Base-by-base conservation (phyloP, 306 rosid genomes). In the Pyrus betulifolia region DNA sequence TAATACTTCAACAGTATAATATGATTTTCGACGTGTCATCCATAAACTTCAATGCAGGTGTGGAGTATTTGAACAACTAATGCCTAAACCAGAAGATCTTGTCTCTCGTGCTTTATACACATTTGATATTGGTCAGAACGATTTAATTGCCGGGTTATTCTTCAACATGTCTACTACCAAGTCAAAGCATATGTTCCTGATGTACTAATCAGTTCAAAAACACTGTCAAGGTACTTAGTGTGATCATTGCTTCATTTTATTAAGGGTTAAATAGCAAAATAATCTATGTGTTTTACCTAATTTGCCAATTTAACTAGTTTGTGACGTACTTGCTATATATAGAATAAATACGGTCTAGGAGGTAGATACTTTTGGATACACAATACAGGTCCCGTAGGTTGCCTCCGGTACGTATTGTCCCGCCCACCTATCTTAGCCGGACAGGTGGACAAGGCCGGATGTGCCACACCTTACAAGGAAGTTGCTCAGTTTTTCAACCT, bases 301-400 rank as follows among this genome's bases (percentile, higher is more conserved):
- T 33, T 5, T 1, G 7, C 7, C 38, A 33, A 4, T 33, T 22
- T 30, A 3, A 31, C 7, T 57, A n/a, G 19, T 9, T 18, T 4
- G 8, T 30, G 45, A 72, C 21, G 63, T 22, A 23, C 19, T 60
- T 31, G 22, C 21, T 49, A 4, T 33, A 45, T 33, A 6, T 30
- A 89, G 92, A 35, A 80, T 62, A 79, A 87, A 22, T 80, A 92
- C 57, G 75, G 5, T 75, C 80, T 82, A 80, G 90, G 87, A 14
- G 90, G 92, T 27, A 85, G 91, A 55, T 85, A 77, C 18, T 90
- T 90, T 70, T 92, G 91, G 97, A 83, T 88, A 74, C 96, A 92
- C 68, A 90, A 87, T 77, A 87, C 93, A 8, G 97, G 93, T 19
- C 97, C 96, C 21, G 62, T 90, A 9, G 93, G 97, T 8, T 92